Evolutionary conservation across 1,139 yeast genomes (phyloP).

Genomic region (Candida sp.): DNA sequence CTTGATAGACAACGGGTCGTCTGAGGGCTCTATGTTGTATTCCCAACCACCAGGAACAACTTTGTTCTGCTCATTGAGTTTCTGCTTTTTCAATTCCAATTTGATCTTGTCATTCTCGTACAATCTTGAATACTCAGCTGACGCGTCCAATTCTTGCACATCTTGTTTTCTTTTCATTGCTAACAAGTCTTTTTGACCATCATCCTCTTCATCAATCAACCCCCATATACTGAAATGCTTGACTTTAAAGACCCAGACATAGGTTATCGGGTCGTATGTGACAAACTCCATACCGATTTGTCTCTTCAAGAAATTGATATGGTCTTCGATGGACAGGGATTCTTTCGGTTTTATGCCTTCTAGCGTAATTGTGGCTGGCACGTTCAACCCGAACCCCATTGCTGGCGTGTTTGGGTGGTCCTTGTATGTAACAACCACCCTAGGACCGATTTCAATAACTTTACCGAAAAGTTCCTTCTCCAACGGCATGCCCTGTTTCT

Average conservation of each 20-base stretch:
- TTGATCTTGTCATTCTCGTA: constrained; percentile 31
- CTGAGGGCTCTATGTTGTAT: constrained; percentile 17
- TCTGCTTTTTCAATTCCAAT: constrained; percentile 42
- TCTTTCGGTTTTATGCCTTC: constrained; percentile 63
- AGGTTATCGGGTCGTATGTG: constrained; percentile 78
- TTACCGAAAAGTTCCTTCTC: constrained; percentile 55
- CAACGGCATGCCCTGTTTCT: constrained; percentile 33
- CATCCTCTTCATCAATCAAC: constrained; percentile 68
- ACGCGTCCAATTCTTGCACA: constrained; percentile 25
- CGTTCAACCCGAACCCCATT: constrained; percentile 76
- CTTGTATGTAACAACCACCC: constrained; percentile 71
- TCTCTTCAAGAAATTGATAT: constrained; percentile 54
- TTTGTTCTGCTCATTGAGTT: constrained; percentile 28
- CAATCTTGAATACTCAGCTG: constrained; percentile 29
- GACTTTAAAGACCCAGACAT: constrained; percentile 82
- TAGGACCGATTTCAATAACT: constrained; percentile 58
- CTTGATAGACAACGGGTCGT: constrained; percentile 27
- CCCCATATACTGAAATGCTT: constrained; percentile 98
- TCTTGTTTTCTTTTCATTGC: constrained; percentile 36
- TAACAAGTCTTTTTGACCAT: constrained; percentile 46
- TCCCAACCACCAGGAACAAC: constrained; percentile 46
- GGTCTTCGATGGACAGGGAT: constrained; percentile 27
- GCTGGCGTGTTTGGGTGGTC: constrained; percentile 59
- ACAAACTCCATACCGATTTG: constrained; percentile 74
- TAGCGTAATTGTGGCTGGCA: constrained; percentile 82